These are phyloP conservation scores for Voacanga thouarsii DNA, from an alignment of 257 asterid species.

Conservation along the genomic window DNA sequence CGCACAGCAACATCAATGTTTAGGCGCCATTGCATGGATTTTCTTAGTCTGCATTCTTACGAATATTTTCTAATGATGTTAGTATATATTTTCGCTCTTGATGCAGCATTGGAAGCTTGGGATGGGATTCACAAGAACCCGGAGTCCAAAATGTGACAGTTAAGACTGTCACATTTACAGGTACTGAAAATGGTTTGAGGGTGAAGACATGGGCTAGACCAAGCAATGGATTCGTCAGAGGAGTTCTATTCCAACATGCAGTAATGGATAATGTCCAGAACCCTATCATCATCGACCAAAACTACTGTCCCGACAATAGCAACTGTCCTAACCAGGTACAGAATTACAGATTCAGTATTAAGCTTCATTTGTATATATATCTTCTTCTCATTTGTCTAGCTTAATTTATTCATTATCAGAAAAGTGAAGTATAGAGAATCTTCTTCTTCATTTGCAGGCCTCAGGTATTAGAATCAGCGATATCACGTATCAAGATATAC, in stretches of 20 bases:
- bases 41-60: too few species aligned
- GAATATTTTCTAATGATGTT: background rate
- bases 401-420: background rate
- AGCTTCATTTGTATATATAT: too few species aligned
- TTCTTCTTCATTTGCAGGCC: background rate
- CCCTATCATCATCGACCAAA: conserved; percentile 56
- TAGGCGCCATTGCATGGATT: background rate
- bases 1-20: too few species aligned
- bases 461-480: conserved; percentile 24
- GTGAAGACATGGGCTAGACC: conserved; percentile 70
- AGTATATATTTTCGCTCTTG: background rate
- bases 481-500: conserved; percentile 39
- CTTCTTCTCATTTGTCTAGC: background rate
- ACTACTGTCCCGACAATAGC: conserved; percentile 44
- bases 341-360: background rate
- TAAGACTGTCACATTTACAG: conserved; percentile 37
- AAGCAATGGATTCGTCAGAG: conserved; percentile 49
- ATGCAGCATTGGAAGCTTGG: conserved; percentile 61
- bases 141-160: conserved; percentile 62
- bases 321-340: conserved; percentile 44
- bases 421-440: background rate
- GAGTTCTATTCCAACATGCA: conserved; percentile 36
- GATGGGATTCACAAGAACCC: conserved; percentile 44
- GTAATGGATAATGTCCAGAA: conserved; percentile 46
- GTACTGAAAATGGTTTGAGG: conserved; percentile 54